Evolutionary conservation across 2,329 filamentous ascomycete genomes (phyloP), one percentile per base, ranked within the genome.

Genomic region (Ophiostoma sp.): DNA sequence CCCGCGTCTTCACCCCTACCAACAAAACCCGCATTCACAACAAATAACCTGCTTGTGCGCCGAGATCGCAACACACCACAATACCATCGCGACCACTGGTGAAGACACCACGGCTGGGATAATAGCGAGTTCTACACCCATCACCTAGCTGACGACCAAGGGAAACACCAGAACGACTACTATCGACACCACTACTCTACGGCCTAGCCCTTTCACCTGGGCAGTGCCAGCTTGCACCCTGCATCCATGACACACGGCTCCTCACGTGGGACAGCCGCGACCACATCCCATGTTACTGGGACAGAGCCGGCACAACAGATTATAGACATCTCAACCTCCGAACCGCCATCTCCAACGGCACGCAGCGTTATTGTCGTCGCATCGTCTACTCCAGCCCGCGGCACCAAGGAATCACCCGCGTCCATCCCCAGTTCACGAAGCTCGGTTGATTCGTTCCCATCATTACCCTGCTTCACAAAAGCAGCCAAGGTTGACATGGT

Each of bases 371-470:
- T 39, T 10, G 35, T 23, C 20, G 35, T 39, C 35, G 62, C 33
- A 20, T 65, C 62, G 20, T 65, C 62, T 6, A 39, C 62, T 3
- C 39, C 66, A 44, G 35, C 36, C 20, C 57, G 57, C 11, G 23
- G 54, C n/a, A 23, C 36, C 39, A 68, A 57, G 33, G 54, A 44
- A 5, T 66, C 67, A 1, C 65, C 54, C 23, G 70, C 27, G 8
- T 67, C 68, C 7, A 6, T 31, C n/a, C 20, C 35, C n/a, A 65
- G 62, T 35, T 39, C 35, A 3, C 44, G 44, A 4, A 69, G 70
- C 68, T 71, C 71, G 1, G 66, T 68, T 1, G 71, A 72, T n/a
- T 70, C 71, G n/a, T 72, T 72, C 33, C 71, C 71, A 3, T 35
- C 35, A n/a, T 35, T 62, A 2, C 71, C 71, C 4, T 33, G 3